phyloP scores from a whole-genome alignment of 345 rosid species.

The Clarkia xantiana region DNA sequence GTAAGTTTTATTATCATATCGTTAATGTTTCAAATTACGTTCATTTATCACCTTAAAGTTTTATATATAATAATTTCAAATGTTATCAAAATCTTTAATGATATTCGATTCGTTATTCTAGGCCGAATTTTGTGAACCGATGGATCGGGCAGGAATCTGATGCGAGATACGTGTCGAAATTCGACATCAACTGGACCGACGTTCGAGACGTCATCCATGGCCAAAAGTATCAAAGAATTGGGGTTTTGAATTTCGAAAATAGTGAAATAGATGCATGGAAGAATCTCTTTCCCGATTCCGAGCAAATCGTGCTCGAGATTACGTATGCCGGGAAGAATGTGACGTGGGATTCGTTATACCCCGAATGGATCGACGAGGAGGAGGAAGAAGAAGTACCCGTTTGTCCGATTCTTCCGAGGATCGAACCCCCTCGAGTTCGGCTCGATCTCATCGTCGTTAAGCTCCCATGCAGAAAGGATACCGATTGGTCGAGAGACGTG shows the following conservation, averaged over 20 bases:
- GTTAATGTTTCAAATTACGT: neutral
- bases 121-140: constrained; percentile 28
- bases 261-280: constrained; percentile 56
- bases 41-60: neutral
- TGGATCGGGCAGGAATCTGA: constrained; percentile 64
- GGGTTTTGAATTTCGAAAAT: constrained; percentile 56
- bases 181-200: constrained; percentile 59
- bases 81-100: no score
- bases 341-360: constrained; percentile 78
- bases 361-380: constrained; percentile 98
- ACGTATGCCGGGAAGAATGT: constrained; percentile 33
- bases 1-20: constrained; percentile 7
- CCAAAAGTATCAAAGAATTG: constrained; percentile 42
- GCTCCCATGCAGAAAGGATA: constrained; percentile 77
- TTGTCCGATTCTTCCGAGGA: constrained; percentile 54
- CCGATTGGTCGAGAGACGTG: constrained; percentile 87
- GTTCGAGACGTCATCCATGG: constrained; percentile 32
- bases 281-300: constrained; percentile 32
- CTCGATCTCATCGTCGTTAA: constrained; percentile 68
- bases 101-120: no score
- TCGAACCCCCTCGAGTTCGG: constrained; percentile 48
- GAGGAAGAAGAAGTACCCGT: constrained; percentile 73
- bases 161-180: constrained; percentile 41
- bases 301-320: constrained; percentile 27
- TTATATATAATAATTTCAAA: no score